These are phyloP conservation scores for Borovskyia barvae DNA, from an alignment of 208 protist species.

Conservation along the genomic window DNA sequence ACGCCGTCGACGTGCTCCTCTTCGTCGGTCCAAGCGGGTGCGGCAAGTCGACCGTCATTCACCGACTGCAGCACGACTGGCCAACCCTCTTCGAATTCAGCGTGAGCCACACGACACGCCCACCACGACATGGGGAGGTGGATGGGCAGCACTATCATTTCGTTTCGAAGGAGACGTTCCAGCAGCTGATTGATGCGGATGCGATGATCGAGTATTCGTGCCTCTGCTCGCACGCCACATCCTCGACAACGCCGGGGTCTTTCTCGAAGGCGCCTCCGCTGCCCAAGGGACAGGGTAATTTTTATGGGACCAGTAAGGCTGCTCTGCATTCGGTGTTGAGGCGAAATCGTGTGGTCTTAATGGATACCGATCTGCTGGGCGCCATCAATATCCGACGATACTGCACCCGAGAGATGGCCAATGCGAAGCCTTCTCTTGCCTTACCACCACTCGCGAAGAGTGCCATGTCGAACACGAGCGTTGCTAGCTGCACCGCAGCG, in stretches of 20 bases:
- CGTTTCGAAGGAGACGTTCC: conserved; percentile 43
- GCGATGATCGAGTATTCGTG: conserved; percentile 81
- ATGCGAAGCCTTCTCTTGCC: conserved; percentile 6
- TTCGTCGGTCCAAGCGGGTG: conserved; percentile 84
- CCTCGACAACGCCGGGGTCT: background rate
- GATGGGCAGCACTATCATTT: conserved; percentile 90
- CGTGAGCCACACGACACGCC: conserved; percentile 89
- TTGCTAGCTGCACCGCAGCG: background rate
- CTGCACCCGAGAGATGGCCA: conserved; percentile 29
- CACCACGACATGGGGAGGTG: conserved; percentile 67
- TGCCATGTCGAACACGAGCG: background rate
- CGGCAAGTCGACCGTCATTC: conserved; percentile 89
- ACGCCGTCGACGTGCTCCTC: conserved; percentile 69
- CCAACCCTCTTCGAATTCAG: conserved; percentile 77
- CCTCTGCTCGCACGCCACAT: conserved; percentile 36
- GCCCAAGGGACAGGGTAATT: conserved; percentile 13
- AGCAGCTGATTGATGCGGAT: conserved; percentile 40
- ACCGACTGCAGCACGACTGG: conserved; percentile 44
- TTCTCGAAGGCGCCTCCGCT: background rate
- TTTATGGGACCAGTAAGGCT: conserved; percentile 87
- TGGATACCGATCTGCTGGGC: conserved; percentile 84
- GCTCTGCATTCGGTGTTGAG: conserved; percentile 56
- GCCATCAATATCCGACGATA: conserved; percentile 61
- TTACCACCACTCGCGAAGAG: background rate
- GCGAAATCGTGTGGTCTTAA: conserved; percentile 46